Evolutionary conservation across 176 grass and related monocot genomes (phyloP).

Genomic region (Aegilops speltoides): DNA sequence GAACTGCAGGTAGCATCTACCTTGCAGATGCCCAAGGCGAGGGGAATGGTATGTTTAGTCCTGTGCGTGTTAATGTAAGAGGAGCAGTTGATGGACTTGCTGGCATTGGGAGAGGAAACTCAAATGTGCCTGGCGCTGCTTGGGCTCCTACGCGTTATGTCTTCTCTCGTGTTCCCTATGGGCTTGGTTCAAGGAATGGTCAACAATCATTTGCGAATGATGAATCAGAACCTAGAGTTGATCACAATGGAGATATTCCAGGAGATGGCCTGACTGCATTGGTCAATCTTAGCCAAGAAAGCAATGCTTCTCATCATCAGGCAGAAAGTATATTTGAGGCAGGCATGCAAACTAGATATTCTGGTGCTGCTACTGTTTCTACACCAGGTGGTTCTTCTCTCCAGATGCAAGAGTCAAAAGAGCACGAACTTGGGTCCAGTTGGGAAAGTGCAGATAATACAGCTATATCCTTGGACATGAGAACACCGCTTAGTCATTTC

Average conservation of each 20-base stretch:
- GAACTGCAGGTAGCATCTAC: conserved; percentile 67
- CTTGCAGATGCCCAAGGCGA: conserved; percentile 77
- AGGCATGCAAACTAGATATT: conserved; percentile 47
- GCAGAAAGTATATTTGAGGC: conserved; percentile 61
- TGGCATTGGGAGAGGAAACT: conserved; percentile 87
- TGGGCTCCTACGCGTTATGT: conserved; percentile 93
- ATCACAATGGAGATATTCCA: conserved; percentile 71
- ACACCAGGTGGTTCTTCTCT: conserved; percentile 63
- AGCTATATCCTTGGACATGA: conserved; percentile 89
- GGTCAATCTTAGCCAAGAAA: conserved; percentile 87
- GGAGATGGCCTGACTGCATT: conserved; percentile 91
- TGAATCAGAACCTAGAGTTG: conserved; percentile 85
- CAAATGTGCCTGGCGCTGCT: conserved; percentile 67
- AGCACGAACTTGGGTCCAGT: conserved; percentile 56
- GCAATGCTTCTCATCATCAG: conserved; percentile 29
- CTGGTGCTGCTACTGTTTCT: conserved; percentile 55
- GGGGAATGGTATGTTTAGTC: conserved; percentile 61
- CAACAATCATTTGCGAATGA: conserved; percentile 69
- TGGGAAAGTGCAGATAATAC: conserved; percentile 71
- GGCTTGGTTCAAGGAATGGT: conserved; percentile 78
- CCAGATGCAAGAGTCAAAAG: conserved; percentile 74
- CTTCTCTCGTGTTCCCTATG: conserved; percentile 92
- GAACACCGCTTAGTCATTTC: conserved; percentile 90
- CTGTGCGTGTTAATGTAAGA: conserved; percentile 82
- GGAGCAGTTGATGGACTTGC: conserved; percentile 92